Evolutionary conservation across 2,329 filamentous ascomycete genomes (phyloP).

Genomic region (Fusarium temperatum): DNA sequence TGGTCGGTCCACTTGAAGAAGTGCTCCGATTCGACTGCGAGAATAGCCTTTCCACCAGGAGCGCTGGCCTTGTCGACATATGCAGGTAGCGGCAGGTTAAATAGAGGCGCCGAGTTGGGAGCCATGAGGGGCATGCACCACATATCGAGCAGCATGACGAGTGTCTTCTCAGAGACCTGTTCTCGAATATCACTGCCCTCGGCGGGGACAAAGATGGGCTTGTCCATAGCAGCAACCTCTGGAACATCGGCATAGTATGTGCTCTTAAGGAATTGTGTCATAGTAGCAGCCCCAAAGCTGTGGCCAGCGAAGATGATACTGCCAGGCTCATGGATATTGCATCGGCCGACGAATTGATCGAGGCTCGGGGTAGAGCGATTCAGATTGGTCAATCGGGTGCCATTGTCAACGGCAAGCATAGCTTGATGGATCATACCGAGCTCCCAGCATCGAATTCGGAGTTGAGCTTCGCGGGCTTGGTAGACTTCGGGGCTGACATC

Average conservation of each 20-base stretch:
- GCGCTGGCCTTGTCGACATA: constrained; percentile 64
- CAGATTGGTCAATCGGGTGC: constrained; percentile 59
- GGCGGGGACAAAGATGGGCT: constrained; percentile 69
- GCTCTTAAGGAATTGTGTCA: constrained; percentile 81
- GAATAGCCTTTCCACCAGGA: constrained; percentile 65
- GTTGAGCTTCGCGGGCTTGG: constrained; percentile 72
- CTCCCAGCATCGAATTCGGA: constrained; percentile 82
- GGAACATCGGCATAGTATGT: constrained; percentile 71
- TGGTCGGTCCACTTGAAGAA: constrained; percentile 84
- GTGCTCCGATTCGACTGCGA: constrained; percentile 78
- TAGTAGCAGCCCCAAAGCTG: constrained; percentile 80
- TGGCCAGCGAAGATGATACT: constrained; percentile 81
- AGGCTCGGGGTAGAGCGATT: constrained; percentile 62
- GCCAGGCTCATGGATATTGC: constrained; percentile 77
- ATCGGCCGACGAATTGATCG: constrained; percentile 64
- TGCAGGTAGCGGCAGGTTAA: constrained; percentile 76
- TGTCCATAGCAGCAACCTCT: constrained; percentile 57
- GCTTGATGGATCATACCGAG: constrained; percentile 76
- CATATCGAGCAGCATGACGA: constrained; percentile 78
- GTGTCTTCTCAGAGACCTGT: constrained; percentile 74
- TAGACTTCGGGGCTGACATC: constrained; percentile 72
- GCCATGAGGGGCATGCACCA: constrained; percentile 80
- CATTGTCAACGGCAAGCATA: constrained; percentile 71
- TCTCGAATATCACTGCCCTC: constrained; percentile 63
- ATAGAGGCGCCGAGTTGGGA: constrained; percentile 69